Base-by-base conservation (phyloP, 805 yeast genomes). In the Starmerella stellata region DNA sequence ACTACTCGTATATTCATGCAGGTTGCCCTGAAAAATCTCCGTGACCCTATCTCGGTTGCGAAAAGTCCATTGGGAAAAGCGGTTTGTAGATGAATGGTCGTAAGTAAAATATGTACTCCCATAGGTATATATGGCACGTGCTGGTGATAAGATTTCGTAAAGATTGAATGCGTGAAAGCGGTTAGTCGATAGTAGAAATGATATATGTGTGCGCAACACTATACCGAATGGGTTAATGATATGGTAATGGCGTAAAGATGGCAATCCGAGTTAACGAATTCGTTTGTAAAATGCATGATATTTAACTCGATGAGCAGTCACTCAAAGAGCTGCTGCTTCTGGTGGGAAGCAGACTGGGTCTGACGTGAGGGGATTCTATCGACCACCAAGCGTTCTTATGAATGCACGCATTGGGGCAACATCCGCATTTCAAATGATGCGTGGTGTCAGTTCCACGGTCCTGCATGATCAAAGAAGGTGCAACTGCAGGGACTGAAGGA, bases 381-480 rank as follows among this genome's bases (percentile, higher is more conserved):
- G 47, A 34, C 63, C 63, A 59, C 62, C 62, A 59, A 16, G 62
- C 61, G 31, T 54, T 52, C 30, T 58, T 54, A 36, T 54, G 57
- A 38, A 61, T 57, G 48, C 66, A 61, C 21, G 59, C 53, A 35
- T 59, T 61, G 27, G 58, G 60, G 43, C 60, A 49, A 56, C 65
- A 61, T 25, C 66, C 66, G 44, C 66, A 62, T n/a, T 47, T 33
- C 41, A 57, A 52, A 28, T 63, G 64, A 41, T 62, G 65, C 2
- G 64, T 57, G 20, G 65, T 58, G 52, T 71, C 75, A 13, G 73
- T 69, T 47, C 65, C 66, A 39, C 58, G 56, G 53, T 70, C 76
- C 52, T 69, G 73, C 55, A 71, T 69, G 38, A 71, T 68, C 38
- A 71, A 56, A 38, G 75, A 67, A 3, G 76, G 76, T 41, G 69